phyloP scores from a whole-genome alignment of 2,329 filamentous ascomycete species.

The Sclerotinia glacialis region DNA sequence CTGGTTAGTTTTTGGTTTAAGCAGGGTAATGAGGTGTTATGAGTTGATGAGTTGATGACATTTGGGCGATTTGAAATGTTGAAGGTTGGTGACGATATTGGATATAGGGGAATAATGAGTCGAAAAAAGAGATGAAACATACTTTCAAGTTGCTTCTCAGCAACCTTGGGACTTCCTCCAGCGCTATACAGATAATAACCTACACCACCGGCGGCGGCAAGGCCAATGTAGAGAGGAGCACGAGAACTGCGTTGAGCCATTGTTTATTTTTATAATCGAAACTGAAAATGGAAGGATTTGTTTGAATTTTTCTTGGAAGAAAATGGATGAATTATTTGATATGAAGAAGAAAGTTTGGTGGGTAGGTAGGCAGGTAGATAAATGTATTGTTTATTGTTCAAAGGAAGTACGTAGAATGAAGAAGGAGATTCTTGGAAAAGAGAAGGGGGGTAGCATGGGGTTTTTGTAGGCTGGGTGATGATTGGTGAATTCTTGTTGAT shows the following conservation, averaged over 20 bases:
- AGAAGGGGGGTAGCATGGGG: not conserved
- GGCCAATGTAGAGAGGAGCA: constrained; percentile 50
- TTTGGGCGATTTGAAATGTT: not conserved
- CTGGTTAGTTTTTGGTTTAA: constrained; percentile 17
- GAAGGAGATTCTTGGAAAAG: not conserved
- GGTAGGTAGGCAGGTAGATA: not conserved
- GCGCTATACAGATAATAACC: constrained; percentile 92
- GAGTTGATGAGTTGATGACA: too few species aligned
- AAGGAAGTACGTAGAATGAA: not conserved
- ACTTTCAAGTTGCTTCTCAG: constrained; percentile 88
- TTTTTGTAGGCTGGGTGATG: not conserved
- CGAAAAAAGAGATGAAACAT: constrained; percentile 39
- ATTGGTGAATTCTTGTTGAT: constrained; percentile 13
- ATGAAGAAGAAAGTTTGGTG: not conserved
- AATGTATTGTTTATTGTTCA: constrained; percentile 1
- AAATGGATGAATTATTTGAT: not conserved
- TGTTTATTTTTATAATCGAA: constrained; percentile 23
- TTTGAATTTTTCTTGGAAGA: too few species aligned
- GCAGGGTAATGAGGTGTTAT: not conserved
- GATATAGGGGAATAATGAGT: not conserved
- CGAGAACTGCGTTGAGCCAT: constrained; percentile 42
- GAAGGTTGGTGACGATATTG: not conserved
- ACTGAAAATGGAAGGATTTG: not conserved
- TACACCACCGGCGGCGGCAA: constrained; percentile 62
- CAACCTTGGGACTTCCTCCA: constrained; percentile 75